Evolutionary conservation across 1,139 yeast species (phyloP), one percentile per base, ranked within the genome.

Genomic region (Debaryomyces robertsiae): DNA sequence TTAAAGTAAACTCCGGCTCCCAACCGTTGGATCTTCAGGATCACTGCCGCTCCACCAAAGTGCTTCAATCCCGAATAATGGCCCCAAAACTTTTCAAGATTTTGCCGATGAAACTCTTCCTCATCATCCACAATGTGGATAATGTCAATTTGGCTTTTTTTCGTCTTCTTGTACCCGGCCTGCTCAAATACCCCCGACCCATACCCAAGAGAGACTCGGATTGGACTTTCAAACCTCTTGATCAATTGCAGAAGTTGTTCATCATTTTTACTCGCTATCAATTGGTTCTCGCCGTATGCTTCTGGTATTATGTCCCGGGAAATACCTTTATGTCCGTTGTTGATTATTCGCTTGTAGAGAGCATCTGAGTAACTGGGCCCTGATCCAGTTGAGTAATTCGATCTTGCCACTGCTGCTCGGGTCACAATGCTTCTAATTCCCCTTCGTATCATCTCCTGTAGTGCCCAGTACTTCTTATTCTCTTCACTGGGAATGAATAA

Each of bases 1-100:
- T 93, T 94, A 68, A 89, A 94, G 60, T 91, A 94, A 4, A 93
- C 84, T 3, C 97, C 97, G 0, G 94, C 93, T 1, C 96, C 97
- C n/a, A 79, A 53, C 32, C 77, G 77, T 54, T 86, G 93, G 14
- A 88, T 73, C 36, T 57, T 60, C 9, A 85, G 73, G 1, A 91
- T 73, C 9, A 34, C 16, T 1, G 75, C 63, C 7, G 76, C 65
- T 1, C 88, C 68, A 0, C 96, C 94, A 7, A 84, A 69, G 38
- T 61, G 64, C 44, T 78, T 75, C 41, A 89, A 57, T 9, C 78
- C 69, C 2, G 96, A 86, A 59, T 94, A 94, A 61, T 94, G 98
- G 7, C 71, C 60, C 1, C 86, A 82, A 56, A 80, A 71, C 49
- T 81, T 83, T 36, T 69, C 60, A 54, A 89, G 63, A 59, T 94